Base-by-base conservation (phyloP, 2,329 filamentous ascomycete species). In the Trichoderma afroharzianum region DNA sequence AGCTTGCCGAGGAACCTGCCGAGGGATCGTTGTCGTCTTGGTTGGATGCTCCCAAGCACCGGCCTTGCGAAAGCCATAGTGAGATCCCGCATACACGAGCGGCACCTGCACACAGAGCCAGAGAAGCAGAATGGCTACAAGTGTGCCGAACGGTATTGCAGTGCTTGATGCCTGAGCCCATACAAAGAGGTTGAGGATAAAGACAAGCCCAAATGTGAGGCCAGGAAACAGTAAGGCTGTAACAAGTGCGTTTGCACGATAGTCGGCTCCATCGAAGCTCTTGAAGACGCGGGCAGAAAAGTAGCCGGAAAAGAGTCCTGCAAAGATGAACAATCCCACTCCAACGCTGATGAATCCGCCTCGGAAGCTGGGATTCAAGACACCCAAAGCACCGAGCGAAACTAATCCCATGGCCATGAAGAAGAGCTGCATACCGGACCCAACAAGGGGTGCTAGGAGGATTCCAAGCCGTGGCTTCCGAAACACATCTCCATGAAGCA, bases 141-240 rank as follows among this genome's bases (percentile, higher is more conserved):
- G 85, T 0, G 93, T 96, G 39, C 91, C 88, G 76, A 97, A 95
- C 0, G 94, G 94, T 39, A 97, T 91, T 1, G 94, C 94, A 1
- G 93, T 97, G 80, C 92, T 95, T 12, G 93, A 96, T 0, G 93
- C 93, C 81, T 97, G 93, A 1, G 93, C 91, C 94, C 94, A 97
- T 72, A 96, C 93, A 78, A 97, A 97, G 11, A 97, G 85, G 79
- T 97, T 97, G 72, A 97, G 86, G 63, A 95, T 86, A 81, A 97
- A 94, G 43, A 95, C 83, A 33, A 92, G 85, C 9, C 86, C 84
- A 78, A 97, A 97, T 1, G 93, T 83, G 6, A 96, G 85, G 1
- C 93, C 93, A 0, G 94, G 94, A 78, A 97, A 93, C 3, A 97
- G 85, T 11, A 91, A 83, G 0, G 92, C 93, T 4, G 94, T 97